phyloP scores from a whole-genome alignment of 2,329 filamentous ascomycete genomes.

The Aspergillus niger region DNA sequence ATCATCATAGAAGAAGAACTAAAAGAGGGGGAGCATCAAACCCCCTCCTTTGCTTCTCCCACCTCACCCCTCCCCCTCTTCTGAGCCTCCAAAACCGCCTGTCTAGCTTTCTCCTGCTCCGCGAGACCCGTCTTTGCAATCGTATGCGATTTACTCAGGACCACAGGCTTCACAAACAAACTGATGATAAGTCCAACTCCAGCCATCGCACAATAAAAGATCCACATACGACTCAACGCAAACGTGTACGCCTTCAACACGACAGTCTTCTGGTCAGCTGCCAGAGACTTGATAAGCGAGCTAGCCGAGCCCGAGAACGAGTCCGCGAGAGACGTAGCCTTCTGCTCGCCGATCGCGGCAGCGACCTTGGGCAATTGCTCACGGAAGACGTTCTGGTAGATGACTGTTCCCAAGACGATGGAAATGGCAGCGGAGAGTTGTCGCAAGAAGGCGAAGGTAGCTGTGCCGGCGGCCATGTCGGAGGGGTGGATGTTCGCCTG shows the following conservation, averaged over 20 bases:
- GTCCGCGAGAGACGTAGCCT: conserved; percentile 25
- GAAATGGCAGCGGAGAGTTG: conserved; percentile 60
- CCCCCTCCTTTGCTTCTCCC: conserved; percentile 58
- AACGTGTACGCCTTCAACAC: conserved; percentile 47
- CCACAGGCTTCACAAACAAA: conserved; percentile 40
- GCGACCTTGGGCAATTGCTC: conserved; percentile 33
- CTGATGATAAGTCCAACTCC: conserved; percentile 44
- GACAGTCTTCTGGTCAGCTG: conserved; percentile 32
- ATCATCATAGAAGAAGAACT: not conserved
- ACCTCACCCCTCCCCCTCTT: conserved; percentile 54
- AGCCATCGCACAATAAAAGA: conserved; percentile 48
- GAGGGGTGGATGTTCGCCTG: conserved; percentile 62
- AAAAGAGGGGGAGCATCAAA: not conserved
- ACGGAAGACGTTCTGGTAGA: conserved; percentile 44
- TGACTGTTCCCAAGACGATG: conserved; percentile 60
- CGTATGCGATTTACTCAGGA: conserved; percentile 46
- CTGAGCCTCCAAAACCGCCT: conserved; percentile 34
- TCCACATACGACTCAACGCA: conserved; percentile 53
- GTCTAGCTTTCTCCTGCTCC: conserved; percentile 46
- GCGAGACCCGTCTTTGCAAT: conserved; percentile 48
- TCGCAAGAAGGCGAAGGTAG: conserved; percentile 62
- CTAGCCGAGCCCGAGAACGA: conserved; percentile 42
- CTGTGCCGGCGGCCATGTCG: conserved; percentile 65
- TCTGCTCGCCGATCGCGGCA: conserved; percentile 27
- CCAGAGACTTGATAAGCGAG: conserved; percentile 37